phyloP scores from a whole-genome alignment of 768 basidiomycete species.

The Kwoniella dejecticola region DNA sequence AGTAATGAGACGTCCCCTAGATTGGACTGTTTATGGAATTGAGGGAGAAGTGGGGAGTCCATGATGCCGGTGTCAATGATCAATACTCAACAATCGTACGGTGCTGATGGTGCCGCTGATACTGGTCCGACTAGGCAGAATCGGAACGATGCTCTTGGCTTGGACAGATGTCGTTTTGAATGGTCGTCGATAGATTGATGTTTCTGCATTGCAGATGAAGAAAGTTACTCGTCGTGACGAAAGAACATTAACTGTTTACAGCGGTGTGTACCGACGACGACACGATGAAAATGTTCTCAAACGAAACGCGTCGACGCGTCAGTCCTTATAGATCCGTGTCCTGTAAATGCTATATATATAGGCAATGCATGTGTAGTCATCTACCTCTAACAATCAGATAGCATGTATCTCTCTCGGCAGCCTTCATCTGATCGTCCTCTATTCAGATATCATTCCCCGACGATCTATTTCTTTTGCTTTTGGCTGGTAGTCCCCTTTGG shows the following conservation, averaged over 20 bases:
- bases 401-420: not conserved
- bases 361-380: slow-evolving; percentile 1
- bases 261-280: not conserved
- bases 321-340: no score
- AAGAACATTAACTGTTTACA: no score
- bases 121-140: no score
- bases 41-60: slow-evolving; percentile 46
- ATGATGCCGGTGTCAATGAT: slow-evolving; percentile 11
- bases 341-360: not conserved
- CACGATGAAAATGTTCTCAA: not conserved
- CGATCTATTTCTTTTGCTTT: slow-evolving; percentile 50
- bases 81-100: no score
- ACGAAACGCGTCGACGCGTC: slow-evolving; percentile 27
- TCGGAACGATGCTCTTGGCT: no score
- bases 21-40: slow-evolving; percentile 17
- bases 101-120: no score
- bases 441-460: no score
- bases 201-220: not conserved
- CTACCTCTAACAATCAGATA: not conserved
- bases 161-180: not conserved
- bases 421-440: no score
- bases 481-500: slow-evolving; percentile 52
- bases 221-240: no score
- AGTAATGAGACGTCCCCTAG: slow-evolving; percentile 6
- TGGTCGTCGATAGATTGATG: not conserved